Base-by-base conservation (phyloP, 441 rosid species). In the Hura crepitans region DNA sequence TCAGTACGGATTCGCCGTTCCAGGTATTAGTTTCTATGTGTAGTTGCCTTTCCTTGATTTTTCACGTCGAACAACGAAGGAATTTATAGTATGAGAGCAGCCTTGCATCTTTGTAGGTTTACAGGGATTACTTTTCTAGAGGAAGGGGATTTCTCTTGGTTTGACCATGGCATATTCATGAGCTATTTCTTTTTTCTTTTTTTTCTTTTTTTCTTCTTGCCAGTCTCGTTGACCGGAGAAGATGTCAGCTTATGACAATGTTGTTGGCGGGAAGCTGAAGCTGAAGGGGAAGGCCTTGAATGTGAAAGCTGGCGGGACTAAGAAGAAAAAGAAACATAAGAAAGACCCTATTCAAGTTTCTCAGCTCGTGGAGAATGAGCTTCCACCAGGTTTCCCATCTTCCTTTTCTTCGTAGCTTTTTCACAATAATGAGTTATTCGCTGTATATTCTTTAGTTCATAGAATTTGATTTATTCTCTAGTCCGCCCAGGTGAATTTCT, bases 281-380 rank as follows among this genome's bases (percentile, higher is more conserved):
- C 89, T 95, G 12, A 95, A 95, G 81, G 99, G 97, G 5, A 95
- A 92, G 70, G 92, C 97, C 12, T 83, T 95, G 71, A 92, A 90
- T 72, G 96, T 95, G 75, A 90, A 90, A 78, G 87, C 93, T 66
- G 94, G 92, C 68, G 96, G 96, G 6, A 73, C 85, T 31, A 94
- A 84, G 82, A 92, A 87, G 84, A 91, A 83, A 56, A 82, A 85
- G 88, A 87, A 92, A 30, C 79, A 79, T 1, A 83, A 76, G 80
- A 82, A 83, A 39, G 80, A 77, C 0, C 77, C 65, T n/a, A 88
- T 84, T 30, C 69, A 75, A 72, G 73, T 80, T 75, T 58, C 77
- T 59, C 77, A 80, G 64, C 8, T 82, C 59, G 69, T 75, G 0
- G 81, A 85, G 14, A 66, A 75, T 64, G 87, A 87, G 62, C 84